phyloP scores from a whole-genome alignment of 306 rosid species.

The Lagenaria siceraria region DNA sequence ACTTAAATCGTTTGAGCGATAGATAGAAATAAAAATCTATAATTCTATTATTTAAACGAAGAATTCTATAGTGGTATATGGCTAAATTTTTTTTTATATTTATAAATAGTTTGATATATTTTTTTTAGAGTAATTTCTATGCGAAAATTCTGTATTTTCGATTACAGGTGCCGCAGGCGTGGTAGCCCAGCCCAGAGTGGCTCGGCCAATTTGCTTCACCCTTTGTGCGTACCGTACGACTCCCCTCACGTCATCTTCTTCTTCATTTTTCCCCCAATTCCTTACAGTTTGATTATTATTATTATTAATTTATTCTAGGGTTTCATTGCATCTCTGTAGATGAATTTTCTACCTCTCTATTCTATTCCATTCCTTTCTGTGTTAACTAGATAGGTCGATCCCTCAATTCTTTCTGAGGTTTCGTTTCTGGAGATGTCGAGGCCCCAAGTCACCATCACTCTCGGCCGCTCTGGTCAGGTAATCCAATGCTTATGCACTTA shows the following conservation, averaged over 20 bases:
- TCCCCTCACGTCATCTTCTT: background rate
- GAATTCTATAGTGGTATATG: too few species aligned
- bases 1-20: too few species aligned
- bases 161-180: too few species aligned
- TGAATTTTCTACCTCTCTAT: background rate
- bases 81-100: too few species aligned
- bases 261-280: background rate
- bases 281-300: background rate
- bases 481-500: background rate
- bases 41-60: too few species aligned
- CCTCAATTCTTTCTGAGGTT: background rate
- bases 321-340: background rate
- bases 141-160: too few species aligned
- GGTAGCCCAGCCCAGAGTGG: background rate
- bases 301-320: background rate
- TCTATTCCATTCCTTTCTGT: background rate
- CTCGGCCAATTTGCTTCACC: too few species aligned
- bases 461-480: slow-evolving; percentile 60
- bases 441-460: slow-evolving; percentile 47
- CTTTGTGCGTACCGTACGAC: background rate
- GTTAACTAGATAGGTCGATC: background rate
- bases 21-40: too few species aligned
- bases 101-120: too few species aligned
- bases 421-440: slow-evolving; percentile 23
- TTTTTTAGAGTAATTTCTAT: too few species aligned